Conservation (phyloP, 257 asterid species). For the Echium plantagineum region DNA sequence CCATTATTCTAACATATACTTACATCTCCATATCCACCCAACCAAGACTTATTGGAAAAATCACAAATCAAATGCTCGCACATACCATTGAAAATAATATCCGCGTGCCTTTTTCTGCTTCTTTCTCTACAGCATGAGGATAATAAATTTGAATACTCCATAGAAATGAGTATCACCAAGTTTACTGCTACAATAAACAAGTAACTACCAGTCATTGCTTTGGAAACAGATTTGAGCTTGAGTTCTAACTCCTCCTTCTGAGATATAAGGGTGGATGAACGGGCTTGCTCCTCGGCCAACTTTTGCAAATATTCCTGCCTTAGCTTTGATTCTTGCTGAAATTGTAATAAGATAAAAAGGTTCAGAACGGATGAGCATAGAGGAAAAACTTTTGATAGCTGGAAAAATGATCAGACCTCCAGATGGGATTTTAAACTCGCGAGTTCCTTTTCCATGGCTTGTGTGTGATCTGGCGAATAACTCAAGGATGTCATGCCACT, state of each 20-base stretch:
- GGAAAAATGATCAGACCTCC: constrained; percentile 44
- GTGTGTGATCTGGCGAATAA: constrained; percentile 59
- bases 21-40: neutral
- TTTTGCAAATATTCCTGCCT: constrained; percentile 66
- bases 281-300: constrained; percentile 65
- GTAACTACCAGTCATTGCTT: constrained; percentile 46
- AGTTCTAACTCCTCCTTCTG: constrained; percentile 81
- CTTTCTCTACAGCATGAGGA: constrained; percentile 34
- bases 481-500: constrained; percentile 31
- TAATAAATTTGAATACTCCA: neutral
- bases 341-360: neutral
- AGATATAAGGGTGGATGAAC: constrained; percentile 42
- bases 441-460: constrained; percentile 66
- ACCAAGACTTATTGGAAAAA: neutral
- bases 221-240: constrained; percentile 53
- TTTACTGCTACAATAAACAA: neutral
- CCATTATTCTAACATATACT: neutral
- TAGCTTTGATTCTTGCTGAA: constrained; percentile 61
- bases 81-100: constrained; percentile 50
- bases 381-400: neutral
- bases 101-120: constrained; percentile 29
- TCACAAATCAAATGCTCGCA: neutral
- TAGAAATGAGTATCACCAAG: neutral
- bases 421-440: constrained; percentile 61
- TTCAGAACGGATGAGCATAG: constrained; percentile 8